These are phyloP conservation scores for Penicillium paradoxum DNA, from an alignment of 495 filamentous ascomycete species.

Conservation along the genomic window DNA sequence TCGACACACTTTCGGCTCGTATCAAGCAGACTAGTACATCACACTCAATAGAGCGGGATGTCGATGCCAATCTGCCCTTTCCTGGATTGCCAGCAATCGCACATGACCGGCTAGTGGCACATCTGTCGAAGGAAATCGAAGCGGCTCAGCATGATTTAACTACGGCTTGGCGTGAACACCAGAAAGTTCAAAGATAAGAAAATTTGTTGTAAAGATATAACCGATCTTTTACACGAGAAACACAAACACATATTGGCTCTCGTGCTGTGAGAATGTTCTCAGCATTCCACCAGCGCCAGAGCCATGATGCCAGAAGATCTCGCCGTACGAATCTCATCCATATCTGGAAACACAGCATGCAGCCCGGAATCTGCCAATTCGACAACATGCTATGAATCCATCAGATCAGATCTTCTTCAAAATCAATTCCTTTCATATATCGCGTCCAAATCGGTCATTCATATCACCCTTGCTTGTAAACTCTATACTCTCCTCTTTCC, in stretches of 20 bases:
- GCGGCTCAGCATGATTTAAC: too few relatives aligned
- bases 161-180: too few relatives aligned
- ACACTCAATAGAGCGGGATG: too few relatives aligned
- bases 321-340: neutral
- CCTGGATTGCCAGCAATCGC: too few relatives aligned
- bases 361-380: neutral
- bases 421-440: neutral
- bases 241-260: neutral
- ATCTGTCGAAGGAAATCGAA: too few relatives aligned
- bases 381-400: neutral
- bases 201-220: neutral
- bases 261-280: neutral
- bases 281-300: neutral
- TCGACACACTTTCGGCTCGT: too few relatives aligned
- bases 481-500: neutral
- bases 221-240: neutral
- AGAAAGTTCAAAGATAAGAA: neutral
- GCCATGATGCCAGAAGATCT: neutral
- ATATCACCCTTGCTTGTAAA: slow-evolving; percentile 1
- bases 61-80: too few relatives aligned
- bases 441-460: neutral
- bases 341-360: neutral
- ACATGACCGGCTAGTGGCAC: too few relatives aligned
- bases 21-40: too few relatives aligned
- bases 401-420: neutral